These are phyloP conservation scores for Boletus smithii DNA, from an alignment of 1,284 basidiomycete species.

Conservation along the genomic window DNA sequence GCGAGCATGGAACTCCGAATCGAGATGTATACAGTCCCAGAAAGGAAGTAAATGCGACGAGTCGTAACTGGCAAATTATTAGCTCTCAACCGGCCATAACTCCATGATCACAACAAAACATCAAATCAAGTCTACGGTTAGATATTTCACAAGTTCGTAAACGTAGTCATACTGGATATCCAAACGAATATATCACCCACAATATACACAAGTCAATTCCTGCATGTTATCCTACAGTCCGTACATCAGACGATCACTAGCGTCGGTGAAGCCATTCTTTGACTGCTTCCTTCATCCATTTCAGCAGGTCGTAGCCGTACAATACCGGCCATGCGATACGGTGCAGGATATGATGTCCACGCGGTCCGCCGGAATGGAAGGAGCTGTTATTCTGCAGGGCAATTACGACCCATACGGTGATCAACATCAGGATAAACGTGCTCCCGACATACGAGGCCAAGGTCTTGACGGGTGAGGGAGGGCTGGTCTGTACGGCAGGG, in stretches of 20 bases:
- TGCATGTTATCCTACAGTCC: background rate
- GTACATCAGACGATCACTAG: background rate
- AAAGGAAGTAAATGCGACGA: no score
- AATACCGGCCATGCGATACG: conserved; percentile 24
- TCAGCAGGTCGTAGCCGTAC: background rate
- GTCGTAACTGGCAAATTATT: no score
- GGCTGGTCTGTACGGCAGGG: conserved; percentile 21
- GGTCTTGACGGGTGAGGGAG: conserved; percentile 21
- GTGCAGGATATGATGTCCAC: background rate
- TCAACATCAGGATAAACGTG: conserved; percentile 43
- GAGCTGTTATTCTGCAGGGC: conserved; percentile 31
- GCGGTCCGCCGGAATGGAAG: conserved; percentile 18
- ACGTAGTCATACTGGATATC: background rate
- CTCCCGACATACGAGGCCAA: conserved; percentile 42
- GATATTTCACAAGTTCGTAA: background rate
- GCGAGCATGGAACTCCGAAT: no score
- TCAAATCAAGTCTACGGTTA: background rate
- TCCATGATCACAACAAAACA: background rate
- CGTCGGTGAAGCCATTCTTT: background rate
- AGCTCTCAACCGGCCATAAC: no score
- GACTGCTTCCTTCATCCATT: background rate
- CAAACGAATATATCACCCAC: conserved; percentile 5
- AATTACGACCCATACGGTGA: conserved; percentile 49
- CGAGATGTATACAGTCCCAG: no score
- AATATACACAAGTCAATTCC: background rate